Base-by-base conservation (phyloP, 148 eudicot genomes). In the Hydrangea macrophylla region DNA sequence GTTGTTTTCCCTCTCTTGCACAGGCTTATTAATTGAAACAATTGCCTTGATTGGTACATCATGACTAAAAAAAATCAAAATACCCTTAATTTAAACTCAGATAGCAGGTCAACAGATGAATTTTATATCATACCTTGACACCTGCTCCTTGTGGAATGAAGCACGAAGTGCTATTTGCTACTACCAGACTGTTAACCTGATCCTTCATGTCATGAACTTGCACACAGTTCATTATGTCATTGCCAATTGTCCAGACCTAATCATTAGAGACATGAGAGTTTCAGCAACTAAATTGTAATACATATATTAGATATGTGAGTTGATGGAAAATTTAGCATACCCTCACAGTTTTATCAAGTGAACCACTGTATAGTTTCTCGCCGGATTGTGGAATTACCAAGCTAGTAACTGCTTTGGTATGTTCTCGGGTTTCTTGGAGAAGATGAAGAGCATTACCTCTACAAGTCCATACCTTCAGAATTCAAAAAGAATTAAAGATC, bases 131-230 rank as follows among this genome's bases (percentile, higher is more conserved):
- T 77, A 80, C 86, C 86, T 77, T 83, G 75, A 83, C 48, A 32
- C 86, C 86, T 30, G 81, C 72, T 40, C 86, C 83, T 66, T 76
- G 81, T 68, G 86, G 83, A 58, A 80, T 77, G 70, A 76, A 83
- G 70, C 83, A 83, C 0, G 81, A 67, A 55, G 75, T 66, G 71
- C 68, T 83, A 67, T 80, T 77, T 40, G 86, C 68, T 50, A 80
- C 81, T 58, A 79, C 75, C 33, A 83, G 71, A 53, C 59, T 77
- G 57, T 68, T 77, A 42, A 83, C 78, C 22, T 68, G 86, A 72
- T 83, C 86, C 76, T 83, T 83, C 81, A 80, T 77, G 61, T 83
- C 86, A 35, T 79, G 70, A 40, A 83, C 75, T 74, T 79, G 75
- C 45, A 71, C 75, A 48, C 79, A 79, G 11, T 77, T 62, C 55